Base-by-base conservation (phyloP, 768 basidiomycete genomes). In the Mycena galopus region DNA sequence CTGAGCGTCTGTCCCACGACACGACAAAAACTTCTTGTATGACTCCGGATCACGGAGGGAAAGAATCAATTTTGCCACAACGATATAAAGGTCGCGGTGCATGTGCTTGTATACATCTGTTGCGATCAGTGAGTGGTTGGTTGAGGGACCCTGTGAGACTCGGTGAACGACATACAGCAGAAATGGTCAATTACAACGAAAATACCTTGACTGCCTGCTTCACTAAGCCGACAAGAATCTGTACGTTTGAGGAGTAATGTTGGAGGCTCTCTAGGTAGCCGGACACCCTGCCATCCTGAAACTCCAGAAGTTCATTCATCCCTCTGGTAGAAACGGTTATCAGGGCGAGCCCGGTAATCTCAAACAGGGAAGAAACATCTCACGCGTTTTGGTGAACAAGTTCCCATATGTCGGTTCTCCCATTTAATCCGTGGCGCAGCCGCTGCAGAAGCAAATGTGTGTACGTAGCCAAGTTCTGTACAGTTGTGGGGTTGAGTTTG, bases 1-100 rank as follows among this genome's bases (percentile, higher is more conserved):
- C 33, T 73, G 72, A 2, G 69, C 47, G 11, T 50, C 35, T 8
- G 58, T 58, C n/a, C 29, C 73, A 5, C 55, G 50, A 37, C 53
- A 62, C 9, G 57, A 30, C 23, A 70, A 42, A 30, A 74, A 29
- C 9, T 32, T 23, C 32, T 70, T 53, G 30, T 66, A 61, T 30
- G 30, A 60, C 6, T 63, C 42, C 6, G 32, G 57, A 25, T 62
- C 17, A 5, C 37, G 47, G 8, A 69, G 57, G 5, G 69, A 23
- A 12, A 71, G 42, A 23, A 71, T 23, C 25, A 57, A 39, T 27
- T 11, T 19, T 1, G n/a, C 44, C 8, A 62, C 30, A 19, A 32
- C 12, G n/a, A 23, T 17, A 17, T 21, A 30, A n/a, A 62, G 29
- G n/a, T 50, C 61, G 2, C 19, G 42, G 21, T 33, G 16, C 61